phyloP scores from a whole-genome alignment of 768 basidiomycete genomes.

The Suillus decipiens region DNA sequence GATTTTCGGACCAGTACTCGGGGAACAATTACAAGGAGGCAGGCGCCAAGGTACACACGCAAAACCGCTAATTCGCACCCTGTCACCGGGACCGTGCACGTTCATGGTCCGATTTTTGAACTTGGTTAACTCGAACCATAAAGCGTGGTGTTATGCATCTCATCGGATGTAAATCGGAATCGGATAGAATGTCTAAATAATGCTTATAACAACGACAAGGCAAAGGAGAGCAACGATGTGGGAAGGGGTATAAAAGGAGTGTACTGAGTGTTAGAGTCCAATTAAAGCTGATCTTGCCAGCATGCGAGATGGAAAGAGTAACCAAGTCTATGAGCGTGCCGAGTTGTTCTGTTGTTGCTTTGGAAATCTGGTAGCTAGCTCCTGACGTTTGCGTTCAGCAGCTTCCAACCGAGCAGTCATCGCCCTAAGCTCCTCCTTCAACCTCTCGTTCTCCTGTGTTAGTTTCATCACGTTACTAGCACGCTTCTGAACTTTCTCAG shows the following conservation, averaged over 20 bases:
- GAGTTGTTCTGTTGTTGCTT: slow-evolving; percentile 15
- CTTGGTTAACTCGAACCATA: slow-evolving; percentile 2
- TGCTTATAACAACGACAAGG: slow-evolving; percentile 4
- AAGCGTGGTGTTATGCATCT: slow-evolving; percentile 2
- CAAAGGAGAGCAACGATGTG: slow-evolving; percentile 6
- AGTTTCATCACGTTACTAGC: slow-evolving; percentile 78
- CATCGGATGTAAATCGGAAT: slow-evolving; percentile 11
- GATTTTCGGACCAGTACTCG: background rate
- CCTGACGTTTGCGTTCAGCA: slow-evolving; percentile 61
- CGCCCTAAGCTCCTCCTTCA: slow-evolving; percentile 72
- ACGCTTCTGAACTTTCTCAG: slow-evolving; percentile 58
- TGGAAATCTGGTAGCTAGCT: slow-evolving; percentile 42
- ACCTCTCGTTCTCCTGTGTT: slow-evolving; percentile 76
- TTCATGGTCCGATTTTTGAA: background rate
- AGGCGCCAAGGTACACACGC: background rate
- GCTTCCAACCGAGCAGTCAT: slow-evolving; percentile 77
- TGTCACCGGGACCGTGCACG: slow-evolving; percentile 1
- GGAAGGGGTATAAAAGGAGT: slow-evolving; percentile 3
- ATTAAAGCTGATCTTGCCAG: background rate
- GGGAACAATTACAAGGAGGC: background rate
- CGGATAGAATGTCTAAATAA: slow-evolving; percentile 10
- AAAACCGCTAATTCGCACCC: background rate
- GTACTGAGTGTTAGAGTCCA: slow-evolving; percentile 2
- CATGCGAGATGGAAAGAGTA: background rate
- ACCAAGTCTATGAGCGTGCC: slow-evolving; percentile 7